Evolutionary conservation across 768 basidiomycete genomes (phyloP).

Genomic region (Collybia nuda): DNA sequence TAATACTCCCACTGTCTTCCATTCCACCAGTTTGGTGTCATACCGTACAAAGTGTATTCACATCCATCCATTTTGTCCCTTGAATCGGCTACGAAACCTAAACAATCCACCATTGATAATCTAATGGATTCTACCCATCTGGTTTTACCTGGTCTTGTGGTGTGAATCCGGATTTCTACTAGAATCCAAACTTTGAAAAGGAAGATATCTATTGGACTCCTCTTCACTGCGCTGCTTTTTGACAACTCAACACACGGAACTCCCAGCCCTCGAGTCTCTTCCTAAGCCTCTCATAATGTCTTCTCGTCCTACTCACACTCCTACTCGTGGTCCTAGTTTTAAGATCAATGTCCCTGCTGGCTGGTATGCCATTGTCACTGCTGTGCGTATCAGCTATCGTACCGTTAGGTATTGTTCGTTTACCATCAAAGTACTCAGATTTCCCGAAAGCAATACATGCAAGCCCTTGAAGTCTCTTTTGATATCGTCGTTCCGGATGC

Average conservation of each 20-base stretch:
- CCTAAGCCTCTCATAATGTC: constrained; percentile 1
- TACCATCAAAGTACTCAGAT: not conserved
- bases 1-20: too few relatives aligned
- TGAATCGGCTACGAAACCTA: too few relatives aligned
- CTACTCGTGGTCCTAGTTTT: constrained; percentile 3
- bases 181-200: too few relatives aligned
- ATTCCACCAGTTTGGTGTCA: too few relatives aligned
- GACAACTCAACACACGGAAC: not conserved
- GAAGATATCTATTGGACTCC: too few relatives aligned
- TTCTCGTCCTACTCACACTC: not conserved
- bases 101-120: too few relatives aligned
- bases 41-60: too few relatives aligned
- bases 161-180: not conserved
- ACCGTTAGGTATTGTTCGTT: not conserved
- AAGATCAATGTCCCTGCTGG: constrained; percentile 4
- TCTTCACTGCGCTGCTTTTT: too few relatives aligned
- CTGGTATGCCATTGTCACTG: constrained; percentile 8
- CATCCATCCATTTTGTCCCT: too few relatives aligned
- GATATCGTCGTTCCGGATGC: constrained; percentile 1
- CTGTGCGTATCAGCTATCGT: not conserved
- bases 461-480: constrained; percentile 4
- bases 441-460: constrained; percentile 6
- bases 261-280: not conserved
- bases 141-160: not conserved
- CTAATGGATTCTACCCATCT: not conserved